Evolutionary conservation across 257 asterid genomes (phyloP).

Genomic region (Parsonsia alboflavescens): DNA sequence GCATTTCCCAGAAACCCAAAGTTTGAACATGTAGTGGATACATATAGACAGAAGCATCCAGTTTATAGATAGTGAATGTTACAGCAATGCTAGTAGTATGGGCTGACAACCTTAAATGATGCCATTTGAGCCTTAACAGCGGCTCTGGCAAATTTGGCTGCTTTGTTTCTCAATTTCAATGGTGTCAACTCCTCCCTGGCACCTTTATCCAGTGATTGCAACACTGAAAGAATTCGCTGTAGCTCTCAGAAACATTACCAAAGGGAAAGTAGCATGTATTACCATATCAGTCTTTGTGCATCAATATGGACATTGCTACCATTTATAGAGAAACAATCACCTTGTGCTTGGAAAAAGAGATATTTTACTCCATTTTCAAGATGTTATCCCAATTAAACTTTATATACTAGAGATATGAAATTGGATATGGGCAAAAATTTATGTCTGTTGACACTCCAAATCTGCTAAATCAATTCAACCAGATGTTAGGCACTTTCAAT

Average conservation of each 20-base stretch:
- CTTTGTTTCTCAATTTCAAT: slow-evolving; percentile 76
- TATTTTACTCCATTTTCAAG: background rate
- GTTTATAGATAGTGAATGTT: background rate
- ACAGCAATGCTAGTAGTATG: slow-evolving; percentile 19
- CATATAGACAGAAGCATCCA: background rate
- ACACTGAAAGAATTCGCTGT: slow-evolving; percentile 56
- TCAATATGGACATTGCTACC: background rate
- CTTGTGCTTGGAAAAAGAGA: background rate
- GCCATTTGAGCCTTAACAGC: slow-evolving; percentile 93
- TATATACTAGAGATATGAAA: background rate
- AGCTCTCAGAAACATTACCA: slow-evolving; percentile 16
- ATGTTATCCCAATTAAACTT: background rate
- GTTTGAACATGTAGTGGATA: background rate
- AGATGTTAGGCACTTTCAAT: background rate
- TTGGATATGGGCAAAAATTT: background rate
- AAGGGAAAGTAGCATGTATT: background rate
- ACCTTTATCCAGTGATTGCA: slow-evolving; percentile 86
- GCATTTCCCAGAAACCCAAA: background rate
- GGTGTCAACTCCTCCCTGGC: slow-evolving; percentile 96
- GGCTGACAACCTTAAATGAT: slow-evolving; percentile 71
- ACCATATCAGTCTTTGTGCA: background rate
- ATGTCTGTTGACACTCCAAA: background rate
- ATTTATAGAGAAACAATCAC: background rate
- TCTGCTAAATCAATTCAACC: background rate
- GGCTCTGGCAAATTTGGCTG: slow-evolving; percentile 88